A percentile compares a stretch with the other conserved stretches of the same genome.
These are phyloP conservation scores for Clitopilus passeckerianus DNA, from an alignment of 768 basidiomycete genomes.

Conservation along the genomic window DNA sequence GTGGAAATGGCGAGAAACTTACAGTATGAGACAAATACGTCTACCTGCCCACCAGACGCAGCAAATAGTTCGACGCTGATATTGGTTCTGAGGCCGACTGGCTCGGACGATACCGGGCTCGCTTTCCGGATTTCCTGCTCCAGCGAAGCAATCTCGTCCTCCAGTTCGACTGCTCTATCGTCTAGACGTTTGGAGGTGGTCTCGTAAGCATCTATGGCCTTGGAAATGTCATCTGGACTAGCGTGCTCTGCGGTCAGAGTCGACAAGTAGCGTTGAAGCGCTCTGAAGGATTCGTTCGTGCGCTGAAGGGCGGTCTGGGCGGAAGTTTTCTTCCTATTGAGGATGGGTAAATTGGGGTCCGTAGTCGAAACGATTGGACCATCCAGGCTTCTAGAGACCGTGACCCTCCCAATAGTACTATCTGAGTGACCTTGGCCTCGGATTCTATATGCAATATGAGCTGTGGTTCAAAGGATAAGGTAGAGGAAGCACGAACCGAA, in stretches of 20 bases:
- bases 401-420: neutral
- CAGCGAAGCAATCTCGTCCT: constrained; percentile 10
- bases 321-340: constrained; percentile 11
- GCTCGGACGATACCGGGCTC: neutral
- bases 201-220: constrained; percentile 16
- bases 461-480: constrained; percentile 14
- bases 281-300: constrained; percentile 15
- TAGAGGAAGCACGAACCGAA: constrained; percentile 22
- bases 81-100: constrained; percentile 8
- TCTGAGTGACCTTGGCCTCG: too few relatives aligned
- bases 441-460: too few relatives aligned
- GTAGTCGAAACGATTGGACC: neutral
- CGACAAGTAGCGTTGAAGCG: constrained; percentile 20
- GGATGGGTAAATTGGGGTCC: constrained; percentile 15
- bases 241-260: constrained; percentile 20
- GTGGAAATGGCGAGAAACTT: neutral
- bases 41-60: constrained; percentile 18
- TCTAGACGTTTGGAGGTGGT: constrained; percentile 20
- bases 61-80: constrained; percentile 18
- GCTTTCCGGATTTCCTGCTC: constrained; percentile 15
- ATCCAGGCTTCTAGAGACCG: neutral
- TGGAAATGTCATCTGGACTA: constrained; percentile 10
- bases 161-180: constrained; percentile 16
- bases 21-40: constrained; percentile 27
- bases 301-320: constrained; percentile 17